Percentiles rank a stretch among this genome's conserved stretches.
Conservation (phyloP, 495 filamentous ascomycete species). For the Evansstolkia leycettana region DNA sequence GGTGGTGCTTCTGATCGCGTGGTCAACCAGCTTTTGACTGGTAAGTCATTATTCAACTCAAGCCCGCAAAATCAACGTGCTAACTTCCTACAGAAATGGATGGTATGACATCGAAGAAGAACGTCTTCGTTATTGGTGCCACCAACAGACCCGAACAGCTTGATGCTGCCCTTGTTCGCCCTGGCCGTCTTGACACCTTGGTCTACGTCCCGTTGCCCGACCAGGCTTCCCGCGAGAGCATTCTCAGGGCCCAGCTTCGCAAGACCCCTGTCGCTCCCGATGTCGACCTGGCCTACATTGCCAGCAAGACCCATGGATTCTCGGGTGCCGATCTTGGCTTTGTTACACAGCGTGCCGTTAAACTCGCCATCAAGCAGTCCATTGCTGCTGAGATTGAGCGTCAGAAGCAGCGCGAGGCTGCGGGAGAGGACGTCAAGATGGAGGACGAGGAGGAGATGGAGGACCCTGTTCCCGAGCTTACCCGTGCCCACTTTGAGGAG, state of each 20-base stretch:
- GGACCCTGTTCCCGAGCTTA: constrained; percentile 93
- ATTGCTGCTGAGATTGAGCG: constrained; percentile 83
- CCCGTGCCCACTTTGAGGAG: constrained; percentile 95
- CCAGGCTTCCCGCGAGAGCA: constrained; percentile 71
- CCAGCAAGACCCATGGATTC: constrained; percentile 95
- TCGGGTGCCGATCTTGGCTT: constrained; percentile 99
- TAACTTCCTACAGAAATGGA: constrained; percentile 77
- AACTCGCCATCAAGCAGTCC: constrained; percentile 98
- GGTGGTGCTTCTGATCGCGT: constrained; percentile 98
- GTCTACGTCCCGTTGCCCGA: constrained; percentile 97
- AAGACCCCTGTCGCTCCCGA: constrained; percentile 89
- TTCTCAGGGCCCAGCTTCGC: constrained; percentile 91
- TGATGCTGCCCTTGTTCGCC: constrained; percentile 93
- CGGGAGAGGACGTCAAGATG: constrained; percentile 66
- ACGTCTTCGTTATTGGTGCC: constrained; percentile 98
- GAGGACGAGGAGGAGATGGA: constrained; percentile 65
- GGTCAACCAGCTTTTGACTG: constrained; percentile 97
- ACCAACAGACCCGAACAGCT: constrained; percentile 98
- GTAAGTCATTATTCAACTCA: too few species aligned
- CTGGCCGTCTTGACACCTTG: constrained; percentile 93
- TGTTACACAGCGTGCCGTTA: constrained; percentile 96
- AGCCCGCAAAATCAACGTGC: too few species aligned
- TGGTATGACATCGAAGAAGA: constrained; percentile 99
- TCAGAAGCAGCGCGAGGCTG: constrained; percentile 75
- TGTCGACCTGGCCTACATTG: constrained; percentile 83